Evolutionary conservation across 345 rosid species (phyloP).

Genomic region (Brassica napus): DNA sequence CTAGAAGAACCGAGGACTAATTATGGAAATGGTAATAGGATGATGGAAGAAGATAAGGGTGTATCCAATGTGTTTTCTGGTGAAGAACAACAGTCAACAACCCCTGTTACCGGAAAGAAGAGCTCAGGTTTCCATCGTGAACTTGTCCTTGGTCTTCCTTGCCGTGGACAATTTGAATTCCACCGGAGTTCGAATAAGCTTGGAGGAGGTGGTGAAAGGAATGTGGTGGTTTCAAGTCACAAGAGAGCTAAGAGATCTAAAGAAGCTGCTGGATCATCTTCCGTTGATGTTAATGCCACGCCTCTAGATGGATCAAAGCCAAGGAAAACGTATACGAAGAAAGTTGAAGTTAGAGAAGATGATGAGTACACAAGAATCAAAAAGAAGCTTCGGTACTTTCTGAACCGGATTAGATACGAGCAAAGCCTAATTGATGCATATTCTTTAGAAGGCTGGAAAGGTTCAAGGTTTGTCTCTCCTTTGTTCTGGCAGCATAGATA

Average conservation of each 20-base stretch:
- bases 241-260: constrained; percentile 55
- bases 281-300: constrained; percentile 38
- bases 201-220: constrained; percentile 27
- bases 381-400: constrained; percentile 67
- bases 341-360: constrained; percentile 32
- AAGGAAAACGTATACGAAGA: constrained; percentile 42
- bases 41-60: constrained; percentile 1
- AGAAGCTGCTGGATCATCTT: constrained; percentile 39
- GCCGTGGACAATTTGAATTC: constrained; percentile 22
- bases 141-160: constrained; percentile 42
- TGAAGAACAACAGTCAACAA: constrained; percentile 20
- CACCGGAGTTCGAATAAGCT: constrained; percentile 5
- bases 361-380: constrained; percentile 80
- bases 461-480: constrained; percentile 64
- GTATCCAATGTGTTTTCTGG: constrained; percentile 7
- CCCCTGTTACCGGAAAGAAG: constrained; percentile 25
- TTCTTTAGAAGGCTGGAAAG: constrained; percentile 99
- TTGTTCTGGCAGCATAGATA: too few relatives aligned
- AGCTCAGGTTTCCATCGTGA: constrained; percentile 22
- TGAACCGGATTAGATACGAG: constrained; percentile 74
- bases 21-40: neutral
- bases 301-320: constrained; percentile 38
- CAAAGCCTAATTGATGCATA: constrained; percentile 84
- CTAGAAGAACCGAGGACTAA: neutral
- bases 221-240: constrained; percentile 36